Evolutionary conservation across 208 protist species (phyloP).

Genomic region (Lotmaria passim): DNA sequence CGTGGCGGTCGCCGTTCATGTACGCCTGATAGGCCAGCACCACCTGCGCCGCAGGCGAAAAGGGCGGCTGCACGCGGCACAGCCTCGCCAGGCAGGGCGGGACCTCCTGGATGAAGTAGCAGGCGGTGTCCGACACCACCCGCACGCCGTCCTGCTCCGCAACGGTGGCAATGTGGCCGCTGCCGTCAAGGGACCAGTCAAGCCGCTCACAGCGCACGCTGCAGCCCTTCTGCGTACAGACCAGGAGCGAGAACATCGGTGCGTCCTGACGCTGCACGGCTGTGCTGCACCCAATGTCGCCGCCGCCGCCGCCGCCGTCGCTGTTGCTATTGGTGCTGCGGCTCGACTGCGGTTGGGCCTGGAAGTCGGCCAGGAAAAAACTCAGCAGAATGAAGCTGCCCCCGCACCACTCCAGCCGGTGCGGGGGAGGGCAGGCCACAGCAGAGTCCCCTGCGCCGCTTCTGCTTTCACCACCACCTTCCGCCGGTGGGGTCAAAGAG

Average conservation of each 20-base stretch:
- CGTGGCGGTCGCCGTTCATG: slow-evolving; percentile 29
- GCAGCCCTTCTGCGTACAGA: slow-evolving; percentile 20
- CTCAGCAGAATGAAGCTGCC: slow-evolving; percentile 39
- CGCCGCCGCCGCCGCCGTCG: no score
- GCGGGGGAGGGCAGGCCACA: neutral
- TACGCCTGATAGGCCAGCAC: slow-evolving; percentile 37
- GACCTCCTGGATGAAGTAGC: slow-evolving; percentile 41
- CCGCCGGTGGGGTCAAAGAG: slow-evolving; percentile 3
- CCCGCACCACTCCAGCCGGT: slow-evolving; percentile 48
- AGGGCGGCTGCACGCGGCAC: slow-evolving; percentile 45
- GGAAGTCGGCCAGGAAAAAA: slow-evolving; percentile 30
- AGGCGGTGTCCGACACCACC: slow-evolving; percentile 35
- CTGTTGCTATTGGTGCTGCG: no score
- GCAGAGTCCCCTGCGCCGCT: neutral
- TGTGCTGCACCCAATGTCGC: neutral
- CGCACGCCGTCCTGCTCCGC: slow-evolving; percentile 46
- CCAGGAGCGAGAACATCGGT: slow-evolving; percentile 46
- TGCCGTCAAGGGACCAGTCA: slow-evolving; percentile 47
- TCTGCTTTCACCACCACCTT: neutral
- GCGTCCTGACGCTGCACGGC: slow-evolving; percentile 5
- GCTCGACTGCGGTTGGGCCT: no score
- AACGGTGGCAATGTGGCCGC: slow-evolving; percentile 36
- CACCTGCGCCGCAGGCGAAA: slow-evolving; percentile 29
- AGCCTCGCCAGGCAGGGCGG: slow-evolving; percentile 27
- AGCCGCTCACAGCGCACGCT: slow-evolving; percentile 41